These are phyloP conservation scores for Cordyceps cicadae DNA, from an alignment of 2,329 filamentous ascomycete species.

Conservation along the genomic window DNA sequence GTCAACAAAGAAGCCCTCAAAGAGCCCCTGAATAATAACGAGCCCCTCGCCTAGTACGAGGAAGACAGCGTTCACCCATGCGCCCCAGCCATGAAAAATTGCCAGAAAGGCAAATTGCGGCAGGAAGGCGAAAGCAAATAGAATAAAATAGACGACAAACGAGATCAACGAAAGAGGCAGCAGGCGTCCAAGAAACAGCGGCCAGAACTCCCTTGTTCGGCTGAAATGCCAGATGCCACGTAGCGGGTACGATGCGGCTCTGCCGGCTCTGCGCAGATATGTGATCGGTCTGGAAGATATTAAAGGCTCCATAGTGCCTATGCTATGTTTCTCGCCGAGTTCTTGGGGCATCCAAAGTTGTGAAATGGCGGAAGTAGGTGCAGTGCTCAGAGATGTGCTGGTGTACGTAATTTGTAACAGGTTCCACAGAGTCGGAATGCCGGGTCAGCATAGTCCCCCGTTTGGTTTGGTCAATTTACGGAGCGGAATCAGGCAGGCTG, in stretches of 20 bases:
- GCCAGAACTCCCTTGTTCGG: constrained; percentile 70
- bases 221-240: constrained; percentile 78
- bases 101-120: constrained; percentile 84
- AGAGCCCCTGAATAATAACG: constrained; percentile 60
- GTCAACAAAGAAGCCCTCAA: constrained; percentile 76
- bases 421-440: constrained; percentile 6
- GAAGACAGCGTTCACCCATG: constrained; percentile 85
- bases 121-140: constrained; percentile 82
- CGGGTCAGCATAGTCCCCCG: neutral
- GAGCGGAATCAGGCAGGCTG: neutral
- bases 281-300: constrained; percentile 23
- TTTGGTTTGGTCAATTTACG: neutral
- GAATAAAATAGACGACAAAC: constrained; percentile 68
- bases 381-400: neutral
- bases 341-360: neutral
- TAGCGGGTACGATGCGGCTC: constrained; percentile 48
- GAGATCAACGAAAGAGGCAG: constrained; percentile 78
- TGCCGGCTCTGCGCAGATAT: constrained; percentile 36
- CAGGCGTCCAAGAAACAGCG: constrained; percentile 68
- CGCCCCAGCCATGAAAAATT: constrained; percentile 77
- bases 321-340: neutral
- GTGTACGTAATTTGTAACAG: neutral
- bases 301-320: neutral
- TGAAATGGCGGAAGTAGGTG: neutral
- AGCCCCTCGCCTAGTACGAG: constrained; percentile 77